Percentiles rank a stretch among this genome's conserved stretches.
Conservation (phyloP, 1,139 yeast species). For the Geotrichum siamense region DNA sequence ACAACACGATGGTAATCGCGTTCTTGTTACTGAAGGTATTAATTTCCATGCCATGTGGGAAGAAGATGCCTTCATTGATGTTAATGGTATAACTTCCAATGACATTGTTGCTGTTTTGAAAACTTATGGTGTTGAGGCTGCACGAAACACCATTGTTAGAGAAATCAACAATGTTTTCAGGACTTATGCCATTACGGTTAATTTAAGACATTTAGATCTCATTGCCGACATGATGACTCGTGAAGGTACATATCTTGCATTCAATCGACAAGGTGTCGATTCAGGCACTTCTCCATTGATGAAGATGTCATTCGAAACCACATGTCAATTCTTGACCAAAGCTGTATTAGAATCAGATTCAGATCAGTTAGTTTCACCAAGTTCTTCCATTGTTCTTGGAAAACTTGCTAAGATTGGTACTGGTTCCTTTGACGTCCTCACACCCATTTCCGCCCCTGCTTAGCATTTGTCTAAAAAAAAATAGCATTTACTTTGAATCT, state of each 20-base stretch:
- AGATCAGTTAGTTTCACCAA: constrained; percentile 85
- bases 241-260: constrained; percentile 93
- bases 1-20: constrained; percentile 47
- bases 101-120: constrained; percentile 85
- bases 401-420: constrained; percentile 90
- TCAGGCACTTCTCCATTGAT: constrained; percentile 90
- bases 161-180: constrained; percentile 95
- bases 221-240: constrained; percentile 99
- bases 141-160: constrained; percentile 91
- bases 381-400: constrained; percentile 93
- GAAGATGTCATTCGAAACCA: constrained; percentile 99
- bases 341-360: constrained; percentile 90
- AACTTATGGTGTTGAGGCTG: constrained; percentile 98
- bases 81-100: constrained; percentile 81
- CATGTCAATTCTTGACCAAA: constrained; percentile 93
- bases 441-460: constrained; percentile 28
- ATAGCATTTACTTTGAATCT: too few relatives aligned
- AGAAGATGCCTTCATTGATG: constrained; percentile 84
- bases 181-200: constrained; percentile 91
- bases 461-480: too few relatives aligned
- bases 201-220: constrained; percentile 88
- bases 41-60: constrained; percentile 98
- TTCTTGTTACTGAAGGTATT: constrained; percentile 93
- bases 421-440: constrained; percentile 85
- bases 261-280: constrained; percentile 97